Conservation (phyloP, 176 grass and related monocot genomes). For the Cenchrus fungigraminus region DNA sequence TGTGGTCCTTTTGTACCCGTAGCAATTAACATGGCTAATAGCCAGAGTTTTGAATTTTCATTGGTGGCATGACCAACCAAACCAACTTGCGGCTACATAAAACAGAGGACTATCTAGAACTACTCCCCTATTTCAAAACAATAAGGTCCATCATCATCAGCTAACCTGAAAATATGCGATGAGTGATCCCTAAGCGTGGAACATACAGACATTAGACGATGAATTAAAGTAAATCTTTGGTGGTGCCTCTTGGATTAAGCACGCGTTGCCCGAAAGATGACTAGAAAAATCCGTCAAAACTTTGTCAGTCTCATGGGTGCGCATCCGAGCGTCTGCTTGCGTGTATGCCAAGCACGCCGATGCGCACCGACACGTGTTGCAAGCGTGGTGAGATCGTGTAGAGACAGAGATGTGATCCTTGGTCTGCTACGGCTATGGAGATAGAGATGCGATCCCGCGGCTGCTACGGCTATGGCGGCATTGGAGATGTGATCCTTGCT, state of each 20-base stretch:
- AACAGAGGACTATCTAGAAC: background rate
- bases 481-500: background rate
- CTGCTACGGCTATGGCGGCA: background rate
- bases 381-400: background rate
- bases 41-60: background rate
- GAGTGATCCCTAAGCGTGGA: background rate
- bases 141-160: background rate
- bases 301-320: no score
- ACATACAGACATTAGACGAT: no score
- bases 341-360: background rate
- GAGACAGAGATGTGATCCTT: background rate
- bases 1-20: background rate
- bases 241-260: background rate
- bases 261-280: background rate
- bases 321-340: no score
- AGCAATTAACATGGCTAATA: background rate
- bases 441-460: background rate
- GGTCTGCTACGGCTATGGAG: background rate
- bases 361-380: background rate
- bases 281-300: background rate
- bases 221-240: background rate
- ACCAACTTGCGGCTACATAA: background rate
- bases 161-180: background rate
- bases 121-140: background rate
- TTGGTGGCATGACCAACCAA: slow-evolving; percentile 29